Evolutionary conservation across 257 asterid genomes (phyloP), one percentile per base, ranked within the genome.

Genomic region (Asclepias syriaca): DNA sequence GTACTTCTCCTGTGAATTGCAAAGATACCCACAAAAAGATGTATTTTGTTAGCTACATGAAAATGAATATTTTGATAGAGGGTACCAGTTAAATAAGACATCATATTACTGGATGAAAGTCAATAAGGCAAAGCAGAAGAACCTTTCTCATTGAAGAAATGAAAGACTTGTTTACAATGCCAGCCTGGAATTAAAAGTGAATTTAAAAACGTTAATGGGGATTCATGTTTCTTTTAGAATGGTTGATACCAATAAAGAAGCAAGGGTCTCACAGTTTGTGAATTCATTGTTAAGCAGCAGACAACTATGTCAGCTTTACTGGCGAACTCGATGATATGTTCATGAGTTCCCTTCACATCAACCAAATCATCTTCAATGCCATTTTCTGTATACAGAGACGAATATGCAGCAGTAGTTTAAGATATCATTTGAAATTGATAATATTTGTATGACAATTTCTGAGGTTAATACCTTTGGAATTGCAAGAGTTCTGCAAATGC

Each of bases 121-220:
- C n/a, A 61, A 11, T 43, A 63, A 19, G 22, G 48, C 1, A 22
- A 27, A 22, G 54, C 16, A 45, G n/a, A 68, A 83, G 54, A 55
- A 94, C 98, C 98, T 91, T 89, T 88, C 72, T 89, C 97, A 94
- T 88, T 78, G 94, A 89, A 73, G 97, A 91, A 74, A 94, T 73
- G 81, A 94, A 94, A 70, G 40, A 74, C 27, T 85, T 66, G 85
- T 88, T 84, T 34, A 95, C 88, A 40, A 90, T 82, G 74, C 96
- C 97, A 68, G 83, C 91, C 99, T 95, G 95, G 70, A 80, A 83
- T 73, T 54, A 58, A 76, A 37, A 45, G 61, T 10, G 16, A 71
- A 49, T 66, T 16, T 16, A 7, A 50, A 75, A 32, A 34, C 37
- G 49, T 64, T 64, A 64, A 72, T 50, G 48, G 63, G 70, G 71